A percentile compares a stretch with the other conserved stretches of the same genome.
Evolutionary conservation across 495 filamentous ascomycete species (phyloP).

Genomic region (Penicillium angulare): DNA sequence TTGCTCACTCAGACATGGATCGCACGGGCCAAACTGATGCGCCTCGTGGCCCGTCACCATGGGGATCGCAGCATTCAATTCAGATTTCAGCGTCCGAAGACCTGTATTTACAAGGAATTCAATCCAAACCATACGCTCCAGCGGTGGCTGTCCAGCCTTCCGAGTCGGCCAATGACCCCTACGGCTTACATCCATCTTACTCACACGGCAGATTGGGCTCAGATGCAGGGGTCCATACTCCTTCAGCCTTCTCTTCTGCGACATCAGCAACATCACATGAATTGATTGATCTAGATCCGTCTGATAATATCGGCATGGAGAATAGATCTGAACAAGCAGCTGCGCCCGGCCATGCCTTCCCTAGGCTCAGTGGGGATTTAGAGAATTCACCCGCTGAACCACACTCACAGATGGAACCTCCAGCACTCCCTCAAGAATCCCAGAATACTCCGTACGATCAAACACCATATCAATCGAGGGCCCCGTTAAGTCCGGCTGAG

Average conservation of each 20-base stretch:
- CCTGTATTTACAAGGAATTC: conserved; percentile 15
- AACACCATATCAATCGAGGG: conserved; percentile 4
- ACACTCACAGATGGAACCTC: neutral
- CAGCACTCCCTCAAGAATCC: neutral
- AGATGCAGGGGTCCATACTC: conserved; percentile 21
- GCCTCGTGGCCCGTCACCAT: conserved; percentile 9
- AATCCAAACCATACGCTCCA: conserved; percentile 19
- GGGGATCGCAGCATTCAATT: conserved; percentile 24
- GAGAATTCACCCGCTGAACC: neutral
- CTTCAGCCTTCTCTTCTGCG: conserved; percentile 25
- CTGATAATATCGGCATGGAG: conserved; percentile 5
- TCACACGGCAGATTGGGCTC: conserved; percentile 15
- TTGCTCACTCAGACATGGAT: neutral
- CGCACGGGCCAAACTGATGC: neutral
- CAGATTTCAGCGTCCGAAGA: conserved; percentile 17
- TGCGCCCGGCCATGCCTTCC: conserved; percentile 17
- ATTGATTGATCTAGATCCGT: conserved; percentile 36
- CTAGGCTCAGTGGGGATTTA: conserved; percentile 1
- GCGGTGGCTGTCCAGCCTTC: conserved; percentile 14
- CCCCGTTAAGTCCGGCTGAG: conserved; percentile 31
- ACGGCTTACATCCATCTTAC: conserved; percentile 10
- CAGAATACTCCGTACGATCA: neutral
- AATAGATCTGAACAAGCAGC: conserved; percentile 4
- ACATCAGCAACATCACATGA: conserved; percentile 39
- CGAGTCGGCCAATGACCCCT: neutral